Conservation (phyloP, 306 rosid genomes). For the Begonia masoniana region DNA sequence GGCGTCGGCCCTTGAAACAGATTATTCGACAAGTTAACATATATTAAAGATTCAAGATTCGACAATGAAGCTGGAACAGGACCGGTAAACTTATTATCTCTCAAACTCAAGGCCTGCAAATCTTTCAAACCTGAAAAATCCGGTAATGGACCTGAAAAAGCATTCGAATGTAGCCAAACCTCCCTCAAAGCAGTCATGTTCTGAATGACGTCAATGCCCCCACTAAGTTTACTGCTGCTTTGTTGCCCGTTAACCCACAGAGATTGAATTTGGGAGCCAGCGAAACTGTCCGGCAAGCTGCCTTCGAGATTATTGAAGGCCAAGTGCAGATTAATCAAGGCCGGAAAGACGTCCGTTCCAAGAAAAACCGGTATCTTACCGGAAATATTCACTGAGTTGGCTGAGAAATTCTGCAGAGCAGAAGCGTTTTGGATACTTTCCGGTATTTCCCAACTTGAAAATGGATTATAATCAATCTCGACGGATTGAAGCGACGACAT, state of each 20-base stretch:
- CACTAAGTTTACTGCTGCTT: conserved; percentile 37
- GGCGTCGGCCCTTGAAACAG: conserved; percentile 63
- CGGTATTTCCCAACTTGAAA: conserved; percentile 59
- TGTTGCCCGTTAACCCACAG: conserved; percentile 78
- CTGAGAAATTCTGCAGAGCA: conserved; percentile 59
- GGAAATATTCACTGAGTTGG: conserved; percentile 49
- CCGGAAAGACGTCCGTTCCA: conserved; percentile 28
- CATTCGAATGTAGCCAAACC: conserved; percentile 72
- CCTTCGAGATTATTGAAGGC: conserved; percentile 60
- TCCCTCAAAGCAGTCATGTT: conserved; percentile 59
- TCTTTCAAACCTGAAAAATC: conserved; percentile 44
- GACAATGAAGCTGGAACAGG: conserved; percentile 51
- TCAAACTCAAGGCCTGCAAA: conserved; percentile 43
- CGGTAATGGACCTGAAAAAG: conserved; percentile 55
- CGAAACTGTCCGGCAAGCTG: conserved; percentile 34
- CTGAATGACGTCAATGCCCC: conserved; percentile 35
- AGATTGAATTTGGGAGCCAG: conserved; percentile 42
- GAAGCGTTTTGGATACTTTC: conserved; percentile 31
- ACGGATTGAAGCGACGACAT: conserved; percentile 44
- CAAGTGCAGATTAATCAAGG: conserved; percentile 46
- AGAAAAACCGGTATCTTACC: conserved; percentile 54
- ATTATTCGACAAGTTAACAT: conserved; percentile 69
- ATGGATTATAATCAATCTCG: conserved; percentile 62
- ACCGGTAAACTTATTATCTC: conserved; percentile 68
- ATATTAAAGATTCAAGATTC: conserved; percentile 33